These are phyloP conservation scores for Solanum chacoense DNA, from an alignment of 305 asterid species.

Conservation along the genomic window DNA sequence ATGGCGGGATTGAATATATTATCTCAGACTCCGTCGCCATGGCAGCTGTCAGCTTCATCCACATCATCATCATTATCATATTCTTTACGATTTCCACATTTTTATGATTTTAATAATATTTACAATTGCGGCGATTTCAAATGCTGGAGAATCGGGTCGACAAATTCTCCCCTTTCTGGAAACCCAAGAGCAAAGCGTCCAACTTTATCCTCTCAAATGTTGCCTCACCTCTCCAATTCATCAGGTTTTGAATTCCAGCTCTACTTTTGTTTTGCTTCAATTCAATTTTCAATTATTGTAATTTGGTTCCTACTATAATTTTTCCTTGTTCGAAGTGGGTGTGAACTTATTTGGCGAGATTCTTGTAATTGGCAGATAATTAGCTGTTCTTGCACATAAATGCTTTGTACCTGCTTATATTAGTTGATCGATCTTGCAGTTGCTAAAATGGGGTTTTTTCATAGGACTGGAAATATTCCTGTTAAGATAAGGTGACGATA, in stretches of 20 bases:
- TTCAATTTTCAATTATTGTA: background rate
- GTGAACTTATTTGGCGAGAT: background rate
- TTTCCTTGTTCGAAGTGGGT: background rate
- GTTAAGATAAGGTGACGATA: background rate
- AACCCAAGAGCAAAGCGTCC: slow-evolving; percentile 9
- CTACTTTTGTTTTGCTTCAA: background rate
- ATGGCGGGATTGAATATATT: slow-evolving; percentile 11
- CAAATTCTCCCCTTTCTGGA: background rate
- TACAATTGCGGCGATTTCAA: background rate
- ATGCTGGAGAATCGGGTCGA: background rate
- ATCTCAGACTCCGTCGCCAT: slow-evolving; percentile 5
- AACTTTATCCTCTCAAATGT: slow-evolving; percentile 18
- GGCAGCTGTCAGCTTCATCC: slow-evolving; percentile 3
- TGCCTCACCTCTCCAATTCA: slow-evolving; percentile 20
- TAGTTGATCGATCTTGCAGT: background rate
- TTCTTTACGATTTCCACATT: background rate
- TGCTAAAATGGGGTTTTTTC: background rate
- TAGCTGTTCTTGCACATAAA: background rate
- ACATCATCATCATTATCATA: background rate
- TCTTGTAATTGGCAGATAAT: background rate
- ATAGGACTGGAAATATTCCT: background rate
- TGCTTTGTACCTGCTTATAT: background rate
- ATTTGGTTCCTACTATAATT: background rate
- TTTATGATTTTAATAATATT: background rate
- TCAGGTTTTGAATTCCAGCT: slow-evolving; percentile 21